phyloP scores from a whole-genome alignment of 148 eudicot genomes.

The Amaranthus cruentus region DNA sequence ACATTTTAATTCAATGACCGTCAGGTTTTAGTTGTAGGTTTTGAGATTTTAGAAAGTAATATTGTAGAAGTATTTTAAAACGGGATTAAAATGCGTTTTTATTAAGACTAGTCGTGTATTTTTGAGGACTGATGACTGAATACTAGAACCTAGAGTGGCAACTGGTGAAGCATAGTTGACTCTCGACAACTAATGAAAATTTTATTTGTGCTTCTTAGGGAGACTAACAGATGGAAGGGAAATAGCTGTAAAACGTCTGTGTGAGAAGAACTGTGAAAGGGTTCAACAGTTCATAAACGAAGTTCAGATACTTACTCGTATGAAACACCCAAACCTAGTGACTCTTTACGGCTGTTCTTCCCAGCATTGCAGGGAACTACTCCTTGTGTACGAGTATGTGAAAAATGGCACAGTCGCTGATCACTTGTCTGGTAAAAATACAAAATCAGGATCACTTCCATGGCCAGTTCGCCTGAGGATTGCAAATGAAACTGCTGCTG shows the following conservation, averaged over 20 bases:
- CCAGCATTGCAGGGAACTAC: conserved; percentile 37
- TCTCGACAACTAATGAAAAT: no score
- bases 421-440: conserved; percentile 39
- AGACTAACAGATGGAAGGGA: conserved; percentile 51
- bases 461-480: conserved; percentile 51
- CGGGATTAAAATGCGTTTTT: no score
- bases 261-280: conserved; percentile 40
- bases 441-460: conserved; percentile 17
- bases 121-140: no score
- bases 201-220: conserved; percentile 21
- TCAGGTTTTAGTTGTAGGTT: no score
- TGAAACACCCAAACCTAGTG: conserved; percentile 50
- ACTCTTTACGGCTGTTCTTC: conserved; percentile 56
- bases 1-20: no score
- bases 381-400: conserved; percentile 54
- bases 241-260: conserved; percentile 55
- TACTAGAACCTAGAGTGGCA: no score
- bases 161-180: no score
- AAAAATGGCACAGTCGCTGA: conserved; percentile 56
- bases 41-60: no score
- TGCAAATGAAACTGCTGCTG: conserved; percentile 50
- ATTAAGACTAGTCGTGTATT: no score
- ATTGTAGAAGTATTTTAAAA: no score
- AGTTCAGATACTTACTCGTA: conserved; percentile 34
- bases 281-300: conserved; percentile 51